Evolutionary conservation across 495 filamentous ascomycete species (phyloP), one percentile per base, ranked within the genome.

Genomic region (Neurospora cerealis): DNA sequence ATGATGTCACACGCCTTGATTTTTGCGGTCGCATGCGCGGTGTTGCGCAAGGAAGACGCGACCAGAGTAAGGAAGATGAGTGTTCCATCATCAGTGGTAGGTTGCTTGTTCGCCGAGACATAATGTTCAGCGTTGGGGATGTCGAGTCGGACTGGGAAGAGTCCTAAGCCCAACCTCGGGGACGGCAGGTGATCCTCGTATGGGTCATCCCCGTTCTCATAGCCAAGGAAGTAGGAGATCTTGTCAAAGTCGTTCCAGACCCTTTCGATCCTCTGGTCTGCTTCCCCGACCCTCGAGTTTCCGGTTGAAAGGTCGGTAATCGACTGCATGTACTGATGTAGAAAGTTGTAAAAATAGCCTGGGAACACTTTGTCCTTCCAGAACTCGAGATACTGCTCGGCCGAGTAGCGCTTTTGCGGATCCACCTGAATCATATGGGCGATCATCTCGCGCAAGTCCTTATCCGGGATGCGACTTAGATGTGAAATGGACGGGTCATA

Each of bases 201-300:
- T 36, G 81, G 74, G 28, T 78, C 73, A 42, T 85, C 83, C 13
- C 83, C 84, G 69, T 84, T 83, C 13, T 87, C 86, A 72, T 93
- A 93, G 10, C 93, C 94, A 3, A 99, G 88, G 74, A 97, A 96
- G 78, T 95, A 96, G 0, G 95, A 92, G 74, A 99, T 96, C 81
- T 98, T 98, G 79, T 99, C 96, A 83, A 98, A 99, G 77, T 99
- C 96, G 72, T 91, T 87, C 81, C 92, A 97, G 5, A 98, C 89
- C 72, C 93, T 87, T 77, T 98, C 94, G 73, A 99, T 98, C 46
- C 96, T 88, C 74, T 97, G 93, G 81, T 99, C 96, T 1, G 94
- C 88, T 77, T 97, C 92, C 48, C 91, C 92, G 74, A 93, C 83
- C 19, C 54, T 66, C 15, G 54, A 66, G 74, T 92, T 94, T 3